Percentiles rank a stretch among this genome's conserved stretches.
Conservation (phyloP, 805 yeast genomes). For the Zygosaccharomyces bisporus region DNA sequence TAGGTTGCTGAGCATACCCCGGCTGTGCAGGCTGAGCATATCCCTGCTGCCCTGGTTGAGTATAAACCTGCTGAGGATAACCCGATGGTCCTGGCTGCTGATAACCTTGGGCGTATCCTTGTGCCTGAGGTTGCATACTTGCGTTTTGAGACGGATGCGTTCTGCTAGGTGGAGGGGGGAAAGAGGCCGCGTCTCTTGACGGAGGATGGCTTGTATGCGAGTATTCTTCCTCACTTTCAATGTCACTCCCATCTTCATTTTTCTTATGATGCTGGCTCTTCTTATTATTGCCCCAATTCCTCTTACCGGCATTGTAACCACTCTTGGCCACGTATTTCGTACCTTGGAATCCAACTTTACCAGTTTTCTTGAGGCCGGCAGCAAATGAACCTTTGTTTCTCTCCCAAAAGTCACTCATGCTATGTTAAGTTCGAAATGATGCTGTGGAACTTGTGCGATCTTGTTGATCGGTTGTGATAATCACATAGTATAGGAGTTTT, state of each 20-base stretch:
- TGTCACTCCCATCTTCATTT: slow-evolving; percentile 10
- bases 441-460: background rate
- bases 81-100: slow-evolving; percentile 12
- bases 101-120: slow-evolving; percentile 6
- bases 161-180: slow-evolving; percentile 39
- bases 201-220: slow-evolving; percentile 3
- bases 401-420: slow-evolving; percentile 40
- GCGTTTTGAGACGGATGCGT: slow-evolving; percentile 1
- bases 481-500: background rate
- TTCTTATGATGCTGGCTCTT: slow-evolving; percentile 12
- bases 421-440: background rate
- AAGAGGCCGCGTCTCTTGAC: slow-evolving; percentile 12
- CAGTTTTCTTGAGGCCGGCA: slow-evolving; percentile 37
- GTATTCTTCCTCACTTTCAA: slow-evolving; percentile 22
- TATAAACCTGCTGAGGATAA: slow-evolving; percentile 7
- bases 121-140: background rate
- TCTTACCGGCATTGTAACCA: slow-evolving; percentile 41
- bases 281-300: slow-evolving; percentile 28
- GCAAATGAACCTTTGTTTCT: slow-evolving; percentile 40
- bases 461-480: background rate
- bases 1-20: slow-evolving; percentile 7
- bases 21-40: slow-evolving; percentile 3
- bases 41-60: slow-evolving; percentile 8
- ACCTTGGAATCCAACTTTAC: slow-evolving; percentile 38
- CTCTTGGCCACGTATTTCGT: slow-evolving; percentile 41